Base-by-base conservation (phyloP, 768 basidiomycete genomes). In the Boletus insuetus region DNA sequence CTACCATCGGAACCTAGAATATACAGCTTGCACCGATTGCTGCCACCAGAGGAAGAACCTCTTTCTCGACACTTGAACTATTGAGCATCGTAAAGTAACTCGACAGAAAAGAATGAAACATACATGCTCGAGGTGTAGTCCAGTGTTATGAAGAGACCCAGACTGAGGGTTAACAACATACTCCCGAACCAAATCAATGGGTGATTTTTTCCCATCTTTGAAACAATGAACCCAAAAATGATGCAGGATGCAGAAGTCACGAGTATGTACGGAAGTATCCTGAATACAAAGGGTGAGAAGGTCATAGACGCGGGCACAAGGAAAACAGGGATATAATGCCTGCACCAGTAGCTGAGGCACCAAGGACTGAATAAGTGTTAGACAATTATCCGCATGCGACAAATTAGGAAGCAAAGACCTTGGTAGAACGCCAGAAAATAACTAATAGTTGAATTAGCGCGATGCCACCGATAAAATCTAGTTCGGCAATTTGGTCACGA, bases 351-450 rank as follows among this genome's bases (percentile, higher is more conserved):
- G 89, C 87, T 20, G 85, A 86, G 0, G 86, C 77, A 1, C 89
- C 88, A 14, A 89, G 77, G 7, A 85, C 80, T 66, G 10, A 3
- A 34, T 1, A n/a, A 19, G 16, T 0, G n/a, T 64, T 49, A 57
- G 41, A 44, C 20, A 32, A 6, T 12, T 8, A 10, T 20, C 47
- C 3, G 16, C 26, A 13, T 22, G 29, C 17, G 19, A 35, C 7
- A 32, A 40, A 17, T 2, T 3, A 22, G 19, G 32, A 34, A 24
- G 12, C 12, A 50, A 50, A 13, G 26, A 67, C 65, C 66, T 73
- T 92, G 89, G 68, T 78, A 92, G 65, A 86, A 91, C 3, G 91
- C 69, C 0, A 89, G 89, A 24, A 92, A 79, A 65, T 89, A 90
- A 66, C 66, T 67, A n/a, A 4, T 3, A 41, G 46, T 20, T 4